Evolutionary conservation across 805 yeast genomes (phyloP).

Genomic region (Lachancea cidri): DNA sequence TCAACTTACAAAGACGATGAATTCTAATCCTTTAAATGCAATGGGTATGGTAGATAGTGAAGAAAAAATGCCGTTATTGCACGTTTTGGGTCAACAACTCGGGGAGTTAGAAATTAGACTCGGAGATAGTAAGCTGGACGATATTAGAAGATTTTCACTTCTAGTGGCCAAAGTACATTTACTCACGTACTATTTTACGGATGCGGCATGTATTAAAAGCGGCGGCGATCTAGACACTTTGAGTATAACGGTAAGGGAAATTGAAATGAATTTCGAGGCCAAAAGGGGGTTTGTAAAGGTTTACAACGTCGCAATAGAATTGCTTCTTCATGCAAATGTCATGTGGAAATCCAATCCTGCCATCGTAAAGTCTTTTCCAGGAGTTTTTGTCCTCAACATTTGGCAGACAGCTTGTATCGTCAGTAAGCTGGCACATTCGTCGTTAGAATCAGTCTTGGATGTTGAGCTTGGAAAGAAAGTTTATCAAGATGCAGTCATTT

Average conservation of each 20-base stretch:
- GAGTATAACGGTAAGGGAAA: conserved; percentile 13
- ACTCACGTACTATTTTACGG: conserved; percentile 75
- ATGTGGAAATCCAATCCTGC: conserved; percentile 55
- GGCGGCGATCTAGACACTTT: conserved; percentile 6
- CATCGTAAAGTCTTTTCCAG: conserved; percentile 76
- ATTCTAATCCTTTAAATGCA: conserved; percentile 62
- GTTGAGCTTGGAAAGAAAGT: conserved; percentile 64
- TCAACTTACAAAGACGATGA: conserved; percentile 72
- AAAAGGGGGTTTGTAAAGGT: conserved; percentile 69
- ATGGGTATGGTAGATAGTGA: conserved; percentile 59
- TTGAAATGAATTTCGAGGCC: conserved; percentile 46
- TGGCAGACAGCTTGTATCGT: conserved; percentile 93
- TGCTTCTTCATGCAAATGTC: conserved; percentile 60
- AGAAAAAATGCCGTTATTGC: conserved; percentile 70
- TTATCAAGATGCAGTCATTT: conserved; percentile 58
- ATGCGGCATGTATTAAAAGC: conserved; percentile 22
- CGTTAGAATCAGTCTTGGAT: conserved; percentile 62
- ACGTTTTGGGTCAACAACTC: conserved; percentile 63
- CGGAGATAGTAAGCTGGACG: conserved; percentile 51
- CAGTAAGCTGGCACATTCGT: conserved; percentile 72
- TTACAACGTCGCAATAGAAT: conserved; percentile 71
- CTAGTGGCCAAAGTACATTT: conserved; percentile 76
- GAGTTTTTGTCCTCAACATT: conserved; percentile 69
- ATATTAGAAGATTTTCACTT: conserved; percentile 62
- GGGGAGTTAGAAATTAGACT: conserved; percentile 61